Evolutionary conservation across 2,329 filamentous ascomycete genomes (phyloP), one percentile per base, ranked within the genome.

Genomic region (Thielaviopsis ethacetica): DNA sequence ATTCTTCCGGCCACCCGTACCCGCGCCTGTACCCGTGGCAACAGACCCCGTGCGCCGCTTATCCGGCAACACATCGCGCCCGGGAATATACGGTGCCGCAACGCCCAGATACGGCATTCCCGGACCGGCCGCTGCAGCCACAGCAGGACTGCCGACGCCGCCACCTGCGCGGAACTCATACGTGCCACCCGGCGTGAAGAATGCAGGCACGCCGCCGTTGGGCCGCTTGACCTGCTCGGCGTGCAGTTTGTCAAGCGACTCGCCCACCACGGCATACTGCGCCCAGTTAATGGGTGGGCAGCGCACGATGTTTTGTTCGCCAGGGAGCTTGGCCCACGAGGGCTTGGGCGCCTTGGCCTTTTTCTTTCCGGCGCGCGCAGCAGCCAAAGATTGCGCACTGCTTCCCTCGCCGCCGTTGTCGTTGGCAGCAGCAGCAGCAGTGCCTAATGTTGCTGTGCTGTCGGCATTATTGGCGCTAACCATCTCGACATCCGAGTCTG

Each of bases 201-300:
- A 66, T 19, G 76, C 76, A 0, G 81, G 82, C 15, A 68, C 68
- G 1, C 81, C 81, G 49, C 77, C 75, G 9, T 71, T 72, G 1
- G 89, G 90, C 58, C 80, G 78, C 54, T 74, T 72, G 57, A 83
- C 72, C 71, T 96, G 90, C 67, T 95, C 87, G 56, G 82, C 79
- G 68, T 96, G 91, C 63, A 96, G 75, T 68, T 83, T 86, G 70
- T 96, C 89, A 41, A 96, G 76, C 1, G 88, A 82, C 61, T 88
- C 85, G 22, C 57, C 57, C 2, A 93, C 83, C n/a, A 96, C 78
- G 65, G 88, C 88, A 70, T 97, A 97, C 68, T 95, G 91, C 13
- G 84, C 82, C 91, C 91, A 97, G 73, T 96, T 95, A 67, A 97
- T 84, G 9, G 88, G 86, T 9, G 91, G 91, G 72, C 85, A 89